Percentiles rank a stretch among this genome's conserved stretches.
These are phyloP conservation scores for Talaromyces rugulosus DNA, from an alignment of 2,329 filamentous ascomycete genomes.

Conservation along the genomic window DNA sequence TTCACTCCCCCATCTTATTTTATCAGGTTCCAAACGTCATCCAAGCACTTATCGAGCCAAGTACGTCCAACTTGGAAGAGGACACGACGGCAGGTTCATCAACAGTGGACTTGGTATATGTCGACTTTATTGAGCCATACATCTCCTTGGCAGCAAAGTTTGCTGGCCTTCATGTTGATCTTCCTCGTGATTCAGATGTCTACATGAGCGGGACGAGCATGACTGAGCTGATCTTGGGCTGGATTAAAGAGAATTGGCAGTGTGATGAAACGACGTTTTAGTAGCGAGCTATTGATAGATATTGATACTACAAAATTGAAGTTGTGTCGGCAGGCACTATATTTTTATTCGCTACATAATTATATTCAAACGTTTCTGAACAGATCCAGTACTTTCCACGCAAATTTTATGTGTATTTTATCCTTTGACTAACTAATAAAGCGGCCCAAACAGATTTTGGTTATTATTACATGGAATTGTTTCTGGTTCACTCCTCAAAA, in stretches of 20 bases:
- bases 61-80: neutral
- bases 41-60: constrained; percentile 59
- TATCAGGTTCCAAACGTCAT: constrained; percentile 81
- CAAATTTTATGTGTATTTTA: neutral
- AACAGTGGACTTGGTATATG: constrained; percentile 80
- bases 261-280: constrained; percentile 19
- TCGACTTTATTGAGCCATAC: constrained; percentile 86
- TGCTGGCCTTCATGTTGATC: constrained; percentile 47
- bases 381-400: neutral
- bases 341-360: neutral
- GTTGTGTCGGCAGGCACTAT: neutral
- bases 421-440: neutral
- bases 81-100: constrained; percentile 50
- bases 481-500: constrained; percentile 49
- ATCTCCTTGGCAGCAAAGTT: constrained; percentile 69
- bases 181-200: constrained; percentile 45
- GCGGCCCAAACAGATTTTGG: neutral
- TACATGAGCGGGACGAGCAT: constrained; percentile 54
- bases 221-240: constrained; percentile 56
- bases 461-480: neutral
- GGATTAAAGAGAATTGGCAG: constrained; percentile 56
- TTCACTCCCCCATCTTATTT: constrained; percentile 70
- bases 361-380: neutral
- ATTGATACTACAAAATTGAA: neutral
- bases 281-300: neutral